A percentile compares a stretch with the other conserved stretches of the same genome.
These are phyloP conservation scores for Aspergillus wentii DNA, from an alignment of 495 filamentous ascomycete species.

Conservation along the genomic window DNA sequence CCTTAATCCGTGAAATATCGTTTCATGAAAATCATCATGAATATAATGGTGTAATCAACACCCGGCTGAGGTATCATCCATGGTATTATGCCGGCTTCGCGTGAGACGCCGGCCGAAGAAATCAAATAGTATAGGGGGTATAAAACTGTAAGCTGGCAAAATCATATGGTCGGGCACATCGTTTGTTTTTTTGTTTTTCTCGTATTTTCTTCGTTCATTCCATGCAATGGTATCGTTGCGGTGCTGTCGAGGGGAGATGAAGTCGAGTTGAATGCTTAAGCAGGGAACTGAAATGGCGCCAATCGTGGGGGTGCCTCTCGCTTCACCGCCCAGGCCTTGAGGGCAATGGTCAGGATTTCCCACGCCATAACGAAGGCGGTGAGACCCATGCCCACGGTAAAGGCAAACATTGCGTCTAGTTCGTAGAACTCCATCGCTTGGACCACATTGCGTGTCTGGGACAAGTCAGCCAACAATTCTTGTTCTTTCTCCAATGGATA, in stretches of 20 bases:
- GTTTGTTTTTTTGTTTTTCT: neutral
- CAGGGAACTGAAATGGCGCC: conserved; percentile 17
- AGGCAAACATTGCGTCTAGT: conserved; percentile 82
- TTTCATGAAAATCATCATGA: conserved; percentile 7
- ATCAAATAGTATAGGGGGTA: conserved; percentile 17
- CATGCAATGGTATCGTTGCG: neutral
- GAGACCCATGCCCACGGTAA: conserved; percentile 83
- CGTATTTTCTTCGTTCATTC: conserved; percentile 2
- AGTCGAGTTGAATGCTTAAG: conserved; percentile 1
- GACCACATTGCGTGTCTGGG: conserved; percentile 65
- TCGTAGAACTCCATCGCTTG: conserved; percentile 69
- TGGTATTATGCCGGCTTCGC: conserved; percentile 8
- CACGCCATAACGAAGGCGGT: conserved; percentile 84
- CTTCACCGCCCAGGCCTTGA: conserved; percentile 84
- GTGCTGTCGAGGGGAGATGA: neutral
- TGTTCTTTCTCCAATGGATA: neutral
- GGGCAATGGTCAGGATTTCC: conserved; percentile 68
- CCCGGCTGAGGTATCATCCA: conserved; percentile 25
- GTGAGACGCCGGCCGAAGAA: conserved; percentile 9
- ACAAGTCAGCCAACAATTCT: neutral
- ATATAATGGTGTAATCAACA: conserved; percentile 9
- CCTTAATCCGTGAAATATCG: conserved; percentile 8
- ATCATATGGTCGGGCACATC: neutral
- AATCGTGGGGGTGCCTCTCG: conserved; percentile 42
- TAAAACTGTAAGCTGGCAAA: conserved; percentile 17